Evolutionary conservation across 495 filamentous ascomycete genomes (phyloP), one percentile per base, ranked within the genome.

Genomic region (Hapsidospora chrysogenum): DNA sequence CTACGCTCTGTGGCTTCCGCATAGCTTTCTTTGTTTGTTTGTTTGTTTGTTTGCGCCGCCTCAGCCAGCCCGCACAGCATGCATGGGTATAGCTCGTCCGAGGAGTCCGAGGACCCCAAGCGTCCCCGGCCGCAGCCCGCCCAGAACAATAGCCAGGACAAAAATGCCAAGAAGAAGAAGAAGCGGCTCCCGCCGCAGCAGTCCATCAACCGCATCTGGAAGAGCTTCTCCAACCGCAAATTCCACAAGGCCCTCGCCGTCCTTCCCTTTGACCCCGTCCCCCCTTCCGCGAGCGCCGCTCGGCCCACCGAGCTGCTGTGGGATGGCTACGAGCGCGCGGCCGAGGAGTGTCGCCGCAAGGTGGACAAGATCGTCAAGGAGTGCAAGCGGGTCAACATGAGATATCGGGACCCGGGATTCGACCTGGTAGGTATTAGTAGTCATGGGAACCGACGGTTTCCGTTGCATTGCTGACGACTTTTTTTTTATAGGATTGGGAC

Each of bases 291-390:
- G 35, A 57, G 52, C 22, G 51, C 54, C 1, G 60, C 64, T 28
- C 57, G 54, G 0, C 59, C 61, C 29, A 66, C 64, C 32, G 61
- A 66, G 46, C 50, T 64, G 40, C 42, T 66, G 9, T 45, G 29
- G 14, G 67, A 68, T 29, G 77, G 74, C 2, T 92, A 86, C 40
- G 72, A 87, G 43, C 72, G 85, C 43, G 85, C 84, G 0, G 67
- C 60, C 9, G 64, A 64, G 8, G 74, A 76, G 45, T 96, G 87
- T 52, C 60, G 64, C 29, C 63, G 64, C 20, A 85, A 85, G 36
- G 86, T 95, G n/a, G 68, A 72, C 15, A 82, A 83, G 49, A 94
- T 94, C 41, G 76, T 79, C 6, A 76, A 72, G 43, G 85, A 93
- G 54, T 95, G 86, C 53, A 60, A 70, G 41, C 65, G 81, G 13